Evolutionary conservation across 768 basidiomycete genomes (phyloP).

Genomic region (Exidia glandulosa): DNA sequence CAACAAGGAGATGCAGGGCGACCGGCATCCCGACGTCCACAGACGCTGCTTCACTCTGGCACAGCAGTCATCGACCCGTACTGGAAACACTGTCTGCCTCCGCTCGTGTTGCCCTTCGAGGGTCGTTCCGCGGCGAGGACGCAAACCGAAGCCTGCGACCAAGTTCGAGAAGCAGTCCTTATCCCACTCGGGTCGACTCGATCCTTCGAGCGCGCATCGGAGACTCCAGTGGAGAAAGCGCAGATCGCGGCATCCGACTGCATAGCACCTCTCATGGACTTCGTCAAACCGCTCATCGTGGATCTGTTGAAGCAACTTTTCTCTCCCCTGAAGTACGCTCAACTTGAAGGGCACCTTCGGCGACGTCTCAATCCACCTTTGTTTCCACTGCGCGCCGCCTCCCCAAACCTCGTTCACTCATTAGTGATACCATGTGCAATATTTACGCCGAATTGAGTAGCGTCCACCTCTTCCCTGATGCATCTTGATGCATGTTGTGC

Average conservation of each 20-base stretch:
- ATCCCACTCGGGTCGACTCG: conserved; percentile 87
- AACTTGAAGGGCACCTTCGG: no score
- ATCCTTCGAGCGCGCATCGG: conserved; percentile 67
- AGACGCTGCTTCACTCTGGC: conserved; percentile 82
- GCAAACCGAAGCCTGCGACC: conserved; percentile 63
- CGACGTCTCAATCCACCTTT: no score
- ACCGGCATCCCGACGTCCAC: conserved; percentile 70
- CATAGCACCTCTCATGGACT: conserved; percentile 71
- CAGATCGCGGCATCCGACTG: conserved; percentile 96
- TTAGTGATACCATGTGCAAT: no score
- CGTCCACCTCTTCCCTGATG: no score
- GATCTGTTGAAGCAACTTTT: conserved; percentile 67
- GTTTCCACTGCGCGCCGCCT: no score
- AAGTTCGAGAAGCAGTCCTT: conserved; percentile 88
- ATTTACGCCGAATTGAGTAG: no score
- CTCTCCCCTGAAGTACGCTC: conserved; percentile 74
- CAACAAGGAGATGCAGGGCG: conserved; percentile 77
- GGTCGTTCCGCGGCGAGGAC: conserved; percentile 40
- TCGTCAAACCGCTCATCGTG: conserved; percentile 67
- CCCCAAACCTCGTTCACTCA: no score
- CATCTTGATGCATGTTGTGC: no score
- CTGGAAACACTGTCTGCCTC: conserved; percentile 58
- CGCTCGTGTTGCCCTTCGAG: conserved; percentile 76
- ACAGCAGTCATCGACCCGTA: conserved; percentile 72
- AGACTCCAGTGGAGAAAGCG: conserved; percentile 91